These are phyloP conservation scores for Ceraceosorus bombacis DNA, from an alignment of 1,284 basidiomycete species.

Conservation along the genomic window DNA sequence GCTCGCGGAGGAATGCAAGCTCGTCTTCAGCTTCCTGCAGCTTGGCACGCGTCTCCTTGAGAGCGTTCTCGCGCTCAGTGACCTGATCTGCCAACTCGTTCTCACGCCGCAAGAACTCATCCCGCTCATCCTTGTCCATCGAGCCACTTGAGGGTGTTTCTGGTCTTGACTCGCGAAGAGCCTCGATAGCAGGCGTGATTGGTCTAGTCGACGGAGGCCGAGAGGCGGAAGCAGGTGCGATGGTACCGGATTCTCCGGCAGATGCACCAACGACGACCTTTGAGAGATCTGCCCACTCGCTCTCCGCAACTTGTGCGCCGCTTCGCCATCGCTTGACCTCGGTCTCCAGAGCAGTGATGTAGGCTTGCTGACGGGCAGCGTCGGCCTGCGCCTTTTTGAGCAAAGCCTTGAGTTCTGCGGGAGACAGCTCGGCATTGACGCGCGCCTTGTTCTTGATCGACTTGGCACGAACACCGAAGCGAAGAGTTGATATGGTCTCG, in stretches of 20 bases:
- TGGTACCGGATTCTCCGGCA: no score
- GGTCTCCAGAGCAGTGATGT: constrained; percentile 80
- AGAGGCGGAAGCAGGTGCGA: constrained; percentile 49
- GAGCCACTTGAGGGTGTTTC: constrained; percentile 65
- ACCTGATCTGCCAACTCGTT: constrained; percentile 92
- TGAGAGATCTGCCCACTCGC: constrained; percentile 70
- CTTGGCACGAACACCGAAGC: constrained; percentile 91
- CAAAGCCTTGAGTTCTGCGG: constrained; percentile 85
- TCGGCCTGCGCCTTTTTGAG: constrained; percentile 84
- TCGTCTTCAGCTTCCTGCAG: constrained; percentile 62
- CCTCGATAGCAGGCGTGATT: constrained; percentile 71
- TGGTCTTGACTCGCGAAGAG: constrained; percentile 55
- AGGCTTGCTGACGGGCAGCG: constrained; percentile 73
- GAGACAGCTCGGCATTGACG: constrained; percentile 95
- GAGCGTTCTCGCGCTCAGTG: constrained; percentile 62
- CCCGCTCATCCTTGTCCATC: constrained; percentile 90
- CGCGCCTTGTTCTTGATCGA: constrained; percentile 99
- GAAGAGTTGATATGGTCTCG: constrained; percentile 92
- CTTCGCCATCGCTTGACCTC: constrained; percentile 85
- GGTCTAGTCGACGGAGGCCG: constrained; percentile 49
- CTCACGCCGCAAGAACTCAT: constrained; percentile 92
- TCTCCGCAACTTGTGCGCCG: constrained; percentile 76
- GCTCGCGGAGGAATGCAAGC: constrained; percentile 79
- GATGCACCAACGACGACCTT: constrained; percentile 51
- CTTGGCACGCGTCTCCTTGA: constrained; percentile 28